Percentiles rank a stretch among this genome's conserved stretches.
phyloP scores from a whole-genome alignment of 352 stramenopile species.

The Globisporangium spinosum region DNA sequence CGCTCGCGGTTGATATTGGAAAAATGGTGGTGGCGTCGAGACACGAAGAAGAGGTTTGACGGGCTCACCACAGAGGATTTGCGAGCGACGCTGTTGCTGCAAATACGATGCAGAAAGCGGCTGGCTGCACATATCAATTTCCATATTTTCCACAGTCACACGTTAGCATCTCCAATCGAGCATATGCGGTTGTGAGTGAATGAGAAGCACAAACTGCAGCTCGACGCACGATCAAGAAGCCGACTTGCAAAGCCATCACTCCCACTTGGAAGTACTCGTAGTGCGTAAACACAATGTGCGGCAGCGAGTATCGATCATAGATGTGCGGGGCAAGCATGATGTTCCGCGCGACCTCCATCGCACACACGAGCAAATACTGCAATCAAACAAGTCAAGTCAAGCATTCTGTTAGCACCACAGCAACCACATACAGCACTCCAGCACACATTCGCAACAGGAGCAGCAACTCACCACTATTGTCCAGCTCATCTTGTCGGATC shows the following conservation, averaged over 20 bases:
- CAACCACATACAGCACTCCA: neutral
- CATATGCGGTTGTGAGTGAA: neutral
- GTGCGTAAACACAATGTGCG: slow-evolving; percentile 48
- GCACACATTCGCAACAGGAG: neutral
- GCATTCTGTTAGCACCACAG: slow-evolving; percentile 4
- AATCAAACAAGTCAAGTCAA: slow-evolving; percentile 1
- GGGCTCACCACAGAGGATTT: slow-evolving; percentile 58
- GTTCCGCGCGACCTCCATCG: slow-evolving; percentile 69
- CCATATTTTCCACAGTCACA: slow-evolving; percentile 9
- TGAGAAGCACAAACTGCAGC: neutral
- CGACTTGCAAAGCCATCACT: slow-evolving; percentile 58
- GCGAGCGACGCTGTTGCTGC: slow-evolving; percentile 45
- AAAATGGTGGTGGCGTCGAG: too few species aligned
- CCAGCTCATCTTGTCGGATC: slow-evolving; percentile 76
- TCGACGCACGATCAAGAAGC: slow-evolving; percentile 61
- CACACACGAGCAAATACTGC: slow-evolving; percentile 66
- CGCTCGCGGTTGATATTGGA: slow-evolving; percentile 6
- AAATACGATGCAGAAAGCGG: slow-evolving; percentile 67
- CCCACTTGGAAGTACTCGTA: slow-evolving; percentile 79
- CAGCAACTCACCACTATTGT: slow-evolving; percentile 54
- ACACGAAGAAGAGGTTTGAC: neutral
- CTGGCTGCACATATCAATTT: slow-evolving; percentile 35
- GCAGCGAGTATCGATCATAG: slow-evolving; percentile 56
- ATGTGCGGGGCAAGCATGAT: slow-evolving; percentile 61
- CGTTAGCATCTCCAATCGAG: neutral